Evolutionary conservation across 768 basidiomycete species (phyloP).

Genomic region (Mycena vitilis): DNA sequence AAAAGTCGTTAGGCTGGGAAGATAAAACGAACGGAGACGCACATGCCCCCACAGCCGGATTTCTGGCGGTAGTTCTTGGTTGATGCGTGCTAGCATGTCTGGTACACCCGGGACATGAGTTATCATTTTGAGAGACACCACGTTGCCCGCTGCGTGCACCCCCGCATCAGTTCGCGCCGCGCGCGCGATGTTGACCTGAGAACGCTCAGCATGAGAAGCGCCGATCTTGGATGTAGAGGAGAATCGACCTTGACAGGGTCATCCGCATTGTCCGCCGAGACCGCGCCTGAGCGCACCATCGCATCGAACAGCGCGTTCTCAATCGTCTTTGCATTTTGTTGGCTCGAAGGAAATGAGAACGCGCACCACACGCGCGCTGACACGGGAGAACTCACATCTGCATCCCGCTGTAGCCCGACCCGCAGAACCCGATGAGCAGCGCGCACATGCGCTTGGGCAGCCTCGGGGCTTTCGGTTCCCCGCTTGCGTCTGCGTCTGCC

Average conservation of each 20-base stretch:
- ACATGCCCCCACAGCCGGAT: conserved; percentile 95
- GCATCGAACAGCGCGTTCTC: conserved; percentile 92
- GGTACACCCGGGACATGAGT: conserved; percentile 75
- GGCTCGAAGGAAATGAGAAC: conserved; percentile 56
- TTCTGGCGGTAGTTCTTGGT: conserved; percentile 89
- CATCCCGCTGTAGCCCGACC: conserved; percentile 93
- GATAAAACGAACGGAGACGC: conserved; percentile 43
- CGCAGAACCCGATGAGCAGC: conserved; percentile 90
- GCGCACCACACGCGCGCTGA: neutral
- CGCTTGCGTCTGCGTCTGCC: conserved; percentile 29
- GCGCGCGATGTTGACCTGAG: conserved; percentile 84
- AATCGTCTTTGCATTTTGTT: conserved; percentile 82
- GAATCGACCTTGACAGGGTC: conserved; percentile 83
- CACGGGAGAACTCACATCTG: conserved; percentile 79
- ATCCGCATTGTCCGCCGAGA: conserved; percentile 94
- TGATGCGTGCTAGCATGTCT: conserved; percentile 79
- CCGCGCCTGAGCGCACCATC: conserved; percentile 88
- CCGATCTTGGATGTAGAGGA: neutral
- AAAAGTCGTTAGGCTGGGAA: conserved; percentile 14
- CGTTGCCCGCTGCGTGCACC: conserved; percentile 96
- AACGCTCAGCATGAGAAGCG: neutral
- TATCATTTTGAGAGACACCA: conserved; percentile 94
- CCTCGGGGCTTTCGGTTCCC: conserved; percentile 60
- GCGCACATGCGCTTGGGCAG: conserved; percentile 89
- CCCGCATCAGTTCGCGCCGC: conserved; percentile 98